Conservation (phyloP, 345 rosid species). For the Tarenaya hassleriana region DNA sequence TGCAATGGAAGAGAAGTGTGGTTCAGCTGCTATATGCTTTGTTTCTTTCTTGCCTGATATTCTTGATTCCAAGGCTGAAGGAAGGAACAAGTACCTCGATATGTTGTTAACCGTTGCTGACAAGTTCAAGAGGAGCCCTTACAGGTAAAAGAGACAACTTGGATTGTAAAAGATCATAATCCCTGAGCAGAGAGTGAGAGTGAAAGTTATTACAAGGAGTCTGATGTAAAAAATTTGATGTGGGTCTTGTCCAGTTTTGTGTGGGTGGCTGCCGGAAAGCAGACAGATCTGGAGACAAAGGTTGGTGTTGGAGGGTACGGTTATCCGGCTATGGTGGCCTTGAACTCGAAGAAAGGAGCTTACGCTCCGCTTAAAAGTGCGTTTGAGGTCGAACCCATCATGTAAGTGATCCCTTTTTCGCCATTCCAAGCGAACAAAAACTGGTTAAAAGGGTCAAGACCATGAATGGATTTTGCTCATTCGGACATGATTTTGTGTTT, state of each 20-base stretch:
- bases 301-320: constrained; percentile 97
- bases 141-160: constrained; percentile 54
- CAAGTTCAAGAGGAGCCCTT: constrained; percentile 83
- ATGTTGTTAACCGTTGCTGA: constrained; percentile 79
- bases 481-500: neutral
- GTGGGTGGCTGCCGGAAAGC: constrained; percentile 93
- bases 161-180: no score
- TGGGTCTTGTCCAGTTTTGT: constrained; percentile 88
- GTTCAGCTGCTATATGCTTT: constrained; percentile 93
- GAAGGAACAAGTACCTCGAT: constrained; percentile 80
- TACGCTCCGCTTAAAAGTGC: constrained; percentile 93
- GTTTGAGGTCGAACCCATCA: constrained; percentile 66
- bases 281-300: constrained; percentile 71
- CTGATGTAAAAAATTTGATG: no score
- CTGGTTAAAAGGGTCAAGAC: neutral
- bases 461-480: neutral
- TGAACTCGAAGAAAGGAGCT: constrained; percentile 87
- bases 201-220: no score
- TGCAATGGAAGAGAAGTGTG: constrained; percentile 85
- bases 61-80: constrained; percentile 96
- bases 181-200: no score
- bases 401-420: constrained; percentile 38
- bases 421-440: constrained; percentile 8
- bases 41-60: constrained; percentile 93
- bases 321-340: constrained; percentile 86